Conservation (phyloP, 2,329 filamentous ascomycete genomes). For the Dichotomopilus funicola region DNA sequence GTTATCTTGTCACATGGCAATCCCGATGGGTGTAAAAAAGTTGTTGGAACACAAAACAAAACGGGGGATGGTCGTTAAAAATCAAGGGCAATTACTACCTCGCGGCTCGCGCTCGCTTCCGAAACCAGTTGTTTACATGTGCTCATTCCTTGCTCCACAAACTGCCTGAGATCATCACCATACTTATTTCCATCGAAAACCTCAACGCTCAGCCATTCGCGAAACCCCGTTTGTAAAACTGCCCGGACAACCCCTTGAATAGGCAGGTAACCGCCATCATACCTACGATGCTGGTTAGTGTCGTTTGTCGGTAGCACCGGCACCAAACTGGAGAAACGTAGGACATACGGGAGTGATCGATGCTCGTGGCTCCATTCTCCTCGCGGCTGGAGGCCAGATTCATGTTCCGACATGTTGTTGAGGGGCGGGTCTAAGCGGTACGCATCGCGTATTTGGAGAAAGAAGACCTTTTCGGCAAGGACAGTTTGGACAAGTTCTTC, state of each 20-base stretch:
- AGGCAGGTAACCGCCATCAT: conserved; percentile 64
- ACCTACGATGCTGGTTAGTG: background rate
- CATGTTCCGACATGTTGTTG: conserved; percentile 39
- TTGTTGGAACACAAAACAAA: no score
- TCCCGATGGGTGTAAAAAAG: no score
- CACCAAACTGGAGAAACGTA: background rate
- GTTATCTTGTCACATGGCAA: no score
- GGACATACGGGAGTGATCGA: conserved; percentile 54
- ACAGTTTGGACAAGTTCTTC: conserved; percentile 50
- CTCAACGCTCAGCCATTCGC: conserved; percentile 27
- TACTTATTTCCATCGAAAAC: conserved; percentile 31
- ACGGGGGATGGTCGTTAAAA: no score
- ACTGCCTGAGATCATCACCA: conserved; percentile 25
- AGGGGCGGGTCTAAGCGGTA: conserved; percentile 57
- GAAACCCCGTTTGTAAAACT: conserved; percentile 55
- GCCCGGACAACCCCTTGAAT: conserved; percentile 58
- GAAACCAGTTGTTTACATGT: background rate
- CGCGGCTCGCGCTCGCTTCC: background rate
- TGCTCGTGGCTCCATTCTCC: conserved; percentile 67
- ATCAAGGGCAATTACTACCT: background rate
- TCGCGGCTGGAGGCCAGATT: conserved; percentile 49
- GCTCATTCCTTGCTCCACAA: conserved; percentile 23
- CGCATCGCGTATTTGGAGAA: conserved; percentile 69
- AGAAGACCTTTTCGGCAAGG: conserved; percentile 63
- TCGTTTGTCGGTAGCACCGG: no score